Conservation (phyloP, 345 rosid genomes). For the Lepidium didymum region DNA sequence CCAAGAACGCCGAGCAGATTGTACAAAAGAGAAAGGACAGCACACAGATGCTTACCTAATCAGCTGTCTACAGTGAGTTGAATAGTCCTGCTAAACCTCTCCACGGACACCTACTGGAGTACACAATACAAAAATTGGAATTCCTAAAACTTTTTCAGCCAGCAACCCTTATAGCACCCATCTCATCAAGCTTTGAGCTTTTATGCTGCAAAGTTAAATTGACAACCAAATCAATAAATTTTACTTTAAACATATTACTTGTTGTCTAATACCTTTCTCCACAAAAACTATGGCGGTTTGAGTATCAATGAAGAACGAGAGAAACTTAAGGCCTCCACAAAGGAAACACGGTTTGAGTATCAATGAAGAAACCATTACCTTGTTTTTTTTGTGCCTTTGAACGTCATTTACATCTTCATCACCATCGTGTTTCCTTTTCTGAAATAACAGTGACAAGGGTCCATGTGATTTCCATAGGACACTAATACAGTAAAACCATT, state of each 20-base stretch:
- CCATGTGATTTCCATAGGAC: background rate
- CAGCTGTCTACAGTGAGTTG: constrained; percentile 36
- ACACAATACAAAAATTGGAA: constrained; percentile 17
- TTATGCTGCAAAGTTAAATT: constrained; percentile 60
- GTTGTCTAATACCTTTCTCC: background rate
- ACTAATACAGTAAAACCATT: background rate
- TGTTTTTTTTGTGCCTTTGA: constrained; percentile 85
- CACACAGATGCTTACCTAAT: constrained; percentile 43
- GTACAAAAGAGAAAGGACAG: background rate
- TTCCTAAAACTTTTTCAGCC: constrained; percentile 54
- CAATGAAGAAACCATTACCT: constrained; percentile 74
- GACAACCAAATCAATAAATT: constrained; percentile 9
- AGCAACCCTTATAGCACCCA: constrained; percentile 81
- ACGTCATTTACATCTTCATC: constrained; percentile 82
- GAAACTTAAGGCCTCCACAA: background rate
- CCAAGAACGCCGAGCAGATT: background rate
- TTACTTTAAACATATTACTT: background rate
- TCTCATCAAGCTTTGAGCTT: constrained; percentile 81
- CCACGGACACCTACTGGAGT: constrained; percentile 34
- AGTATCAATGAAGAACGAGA: background rate
- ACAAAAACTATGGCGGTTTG: background rate
- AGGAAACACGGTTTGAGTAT: too few relatives aligned
- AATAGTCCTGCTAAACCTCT: constrained; percentile 46
- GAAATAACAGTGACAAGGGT: constrained; percentile 27
- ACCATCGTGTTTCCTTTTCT: constrained; percentile 97